Percentiles rank a stretch among this genome's conserved stretches.
Conservation (phyloP, 441 rosid genomes). For the Jatropha podagrica region DNA sequence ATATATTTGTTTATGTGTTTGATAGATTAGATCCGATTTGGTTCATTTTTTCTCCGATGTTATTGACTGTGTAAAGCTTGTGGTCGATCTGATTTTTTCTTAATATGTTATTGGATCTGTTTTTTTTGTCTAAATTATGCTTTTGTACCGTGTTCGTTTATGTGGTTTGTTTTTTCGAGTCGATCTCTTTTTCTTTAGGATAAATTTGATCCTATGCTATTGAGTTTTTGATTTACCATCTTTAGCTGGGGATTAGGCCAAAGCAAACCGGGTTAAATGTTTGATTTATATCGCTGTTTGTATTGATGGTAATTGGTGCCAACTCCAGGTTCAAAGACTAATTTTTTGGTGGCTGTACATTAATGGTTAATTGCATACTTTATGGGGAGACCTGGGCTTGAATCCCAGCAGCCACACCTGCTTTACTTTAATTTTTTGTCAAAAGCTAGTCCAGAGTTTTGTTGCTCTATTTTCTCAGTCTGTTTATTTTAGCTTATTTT, state of each 20-base stretch:
- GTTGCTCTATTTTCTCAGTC: not conserved
- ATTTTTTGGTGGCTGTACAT: slow-evolving; percentile 26
- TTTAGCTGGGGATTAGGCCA: not conserved
- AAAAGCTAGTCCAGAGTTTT: not conserved
- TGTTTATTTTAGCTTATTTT: not conserved
- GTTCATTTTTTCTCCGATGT: too few relatives aligned
- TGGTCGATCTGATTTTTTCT: not conserved
- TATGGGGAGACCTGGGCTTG: slow-evolving; percentile 54
- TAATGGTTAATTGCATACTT: slow-evolving; percentile 29
- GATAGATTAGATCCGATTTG: not conserved
- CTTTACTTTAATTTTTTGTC: not conserved
- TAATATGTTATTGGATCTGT: not conserved
- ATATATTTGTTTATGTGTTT: not conserved
- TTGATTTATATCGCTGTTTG: not conserved
- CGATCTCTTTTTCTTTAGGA: not conserved
- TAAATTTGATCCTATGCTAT: not conserved
- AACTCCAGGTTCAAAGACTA: not conserved
- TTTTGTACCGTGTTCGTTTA: not conserved
- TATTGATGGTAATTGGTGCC: not conserved
- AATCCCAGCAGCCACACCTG: slow-evolving; percentile 12
- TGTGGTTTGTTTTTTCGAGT: not conserved
- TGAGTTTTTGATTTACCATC: too few relatives aligned
- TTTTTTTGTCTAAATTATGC: not conserved
- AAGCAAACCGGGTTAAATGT: not conserved
- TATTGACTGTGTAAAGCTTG: not conserved